These are phyloP conservation scores for Fusarium sp. DNA, from an alignment of 2,329 filamentous ascomycete species.

Conservation along the genomic window DNA sequence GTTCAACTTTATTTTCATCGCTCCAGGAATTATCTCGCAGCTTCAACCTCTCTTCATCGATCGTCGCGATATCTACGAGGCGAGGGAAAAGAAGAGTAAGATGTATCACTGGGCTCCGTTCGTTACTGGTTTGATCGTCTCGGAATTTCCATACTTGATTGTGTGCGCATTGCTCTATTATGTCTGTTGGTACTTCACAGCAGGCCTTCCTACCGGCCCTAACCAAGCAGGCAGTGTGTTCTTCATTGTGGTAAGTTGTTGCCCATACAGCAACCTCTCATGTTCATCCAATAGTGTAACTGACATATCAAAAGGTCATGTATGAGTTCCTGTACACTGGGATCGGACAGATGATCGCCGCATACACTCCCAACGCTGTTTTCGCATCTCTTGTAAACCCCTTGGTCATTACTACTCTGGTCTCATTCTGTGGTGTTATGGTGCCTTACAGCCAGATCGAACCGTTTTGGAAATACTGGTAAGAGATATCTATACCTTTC, in stretches of 20 bases:
- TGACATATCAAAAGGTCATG: slow-evolving; percentile 45
- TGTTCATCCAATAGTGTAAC: no score
- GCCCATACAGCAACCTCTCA: no score
- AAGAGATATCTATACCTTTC: rapidly evolving
- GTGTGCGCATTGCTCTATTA: slow-evolving; percentile 63
- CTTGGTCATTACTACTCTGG: slow-evolving; percentile 67
- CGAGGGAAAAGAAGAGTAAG: slow-evolving; percentile 63
- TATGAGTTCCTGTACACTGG: slow-evolving; percentile 72
- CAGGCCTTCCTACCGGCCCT: slow-evolving; percentile 62
- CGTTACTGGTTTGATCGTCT: slow-evolving; percentile 64
- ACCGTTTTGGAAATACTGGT: slow-evolving; percentile 76
- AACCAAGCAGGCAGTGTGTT: slow-evolving; percentile 64
- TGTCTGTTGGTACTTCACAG: slow-evolving; percentile 70
- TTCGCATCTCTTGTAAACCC: slow-evolving; percentile 71
- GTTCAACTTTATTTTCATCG: slow-evolving; percentile 74
- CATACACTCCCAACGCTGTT: slow-evolving; percentile 71
- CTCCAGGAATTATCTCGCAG: slow-evolving; percentile 65
- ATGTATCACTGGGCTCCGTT: slow-evolving; percentile 73
- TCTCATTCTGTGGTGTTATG: slow-evolving; percentile 81
- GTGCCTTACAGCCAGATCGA: slow-evolving; percentile 75
- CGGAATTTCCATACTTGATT: slow-evolving; percentile 61
- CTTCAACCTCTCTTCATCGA: slow-evolving; percentile 64
- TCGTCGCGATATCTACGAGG: slow-evolving; percentile 62
- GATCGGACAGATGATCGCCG: slow-evolving; percentile 72
- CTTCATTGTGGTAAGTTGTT: slow-evolving; percentile 62